These are phyloP conservation scores for Populus euphratica DNA, from an alignment of 345 rosid species.

Conservation along the genomic window DNA sequence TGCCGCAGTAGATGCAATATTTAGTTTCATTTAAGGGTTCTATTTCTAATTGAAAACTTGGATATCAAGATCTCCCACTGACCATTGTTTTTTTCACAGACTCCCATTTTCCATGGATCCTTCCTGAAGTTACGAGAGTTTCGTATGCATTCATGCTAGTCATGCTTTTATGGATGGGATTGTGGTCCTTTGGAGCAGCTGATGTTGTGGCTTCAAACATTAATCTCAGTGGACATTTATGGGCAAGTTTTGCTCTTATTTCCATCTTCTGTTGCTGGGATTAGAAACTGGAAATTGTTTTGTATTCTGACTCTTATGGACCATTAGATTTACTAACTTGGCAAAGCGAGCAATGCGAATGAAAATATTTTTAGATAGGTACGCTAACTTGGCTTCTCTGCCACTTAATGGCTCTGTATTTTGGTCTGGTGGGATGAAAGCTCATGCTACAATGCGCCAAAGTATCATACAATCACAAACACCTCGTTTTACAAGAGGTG, in stretches of 20 bases:
- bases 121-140: slow-evolving; percentile 77
- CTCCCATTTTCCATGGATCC: slow-evolving; percentile 92
- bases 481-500: too few species aligned
- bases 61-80: slow-evolving; percentile 10
- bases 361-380: too few species aligned
- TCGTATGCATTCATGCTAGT: slow-evolving; percentile 72
- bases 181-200: slow-evolving; percentile 89
- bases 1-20: not conserved
- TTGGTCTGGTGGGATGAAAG: too few species aligned
- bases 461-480: too few species aligned
- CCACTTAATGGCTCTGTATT: too few species aligned
- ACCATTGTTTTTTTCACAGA: slow-evolving; percentile 37
- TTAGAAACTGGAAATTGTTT: not conserved
- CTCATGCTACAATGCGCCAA: too few species aligned
- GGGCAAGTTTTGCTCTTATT: slow-evolving; percentile 81
- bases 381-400: too few species aligned
- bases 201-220: slow-evolving; percentile 86
- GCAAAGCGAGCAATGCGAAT: too few species aligned
- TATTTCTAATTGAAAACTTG: slow-evolving; percentile 8
- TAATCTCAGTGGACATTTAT: slow-evolving; percentile 65
- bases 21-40: not conserved
- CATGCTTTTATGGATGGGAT: slow-evolving; percentile 82
- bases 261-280: slow-evolving; percentile 23
- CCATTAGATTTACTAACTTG: too few species aligned
- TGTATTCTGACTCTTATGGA: too few species aligned